Base-by-base conservation (phyloP, 306 rosid genomes). In the Prunus padus region DNA sequence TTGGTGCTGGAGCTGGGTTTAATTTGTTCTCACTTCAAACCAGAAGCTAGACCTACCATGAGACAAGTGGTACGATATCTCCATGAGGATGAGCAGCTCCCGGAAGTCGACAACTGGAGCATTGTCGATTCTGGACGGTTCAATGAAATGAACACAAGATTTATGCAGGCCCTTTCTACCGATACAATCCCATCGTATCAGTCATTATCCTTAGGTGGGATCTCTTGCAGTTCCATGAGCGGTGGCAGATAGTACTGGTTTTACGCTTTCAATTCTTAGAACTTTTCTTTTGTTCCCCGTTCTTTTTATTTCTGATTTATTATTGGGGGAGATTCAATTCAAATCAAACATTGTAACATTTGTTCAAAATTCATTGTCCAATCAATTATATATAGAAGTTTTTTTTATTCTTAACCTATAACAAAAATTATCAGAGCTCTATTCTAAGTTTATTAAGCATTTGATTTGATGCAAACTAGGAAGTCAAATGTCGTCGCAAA, bases 1-100 rank as follows among this genome's bases (percentile, higher is more conserved):
- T 54, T 89, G 80, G 91, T 89, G 49, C 81, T 92, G n/a, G 71
- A 82, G 33, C 75, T 89, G 65, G 97, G 97, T 55, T 79, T 92
- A 23, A 76, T 86, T 0, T 92, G 96, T 63, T 60, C 89, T 42
- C 89, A 85, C 25, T 74, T 65, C 54, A 70, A 46, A 55, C 79
- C 82, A n/a, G 89, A 89, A 45, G 75, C 79, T 54, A 82, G 97
- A 61, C 96, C 97, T 1, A 78, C 80, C 37, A 89, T 88, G 90
- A 89, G 87, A 78, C 87, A 84, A 71, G 86, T 88, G 18, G 71
- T 73, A 4, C 74, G 91, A 74, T 82, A 76, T 45, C 76, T 89
- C 16, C 77, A 82, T 15, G 76, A 80, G 55, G 96, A 92, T 15
- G 96, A 89, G 12, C 75, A 72, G 55, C 70, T 84, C 81, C 89